A percentile compares a stretch with the other conserved stretches of the same genome.
These are phyloP conservation scores for Cephalotrichum gorgonifer DNA, from an alignment of 2,329 filamentous ascomycete genomes.

Conservation along the genomic window DNA sequence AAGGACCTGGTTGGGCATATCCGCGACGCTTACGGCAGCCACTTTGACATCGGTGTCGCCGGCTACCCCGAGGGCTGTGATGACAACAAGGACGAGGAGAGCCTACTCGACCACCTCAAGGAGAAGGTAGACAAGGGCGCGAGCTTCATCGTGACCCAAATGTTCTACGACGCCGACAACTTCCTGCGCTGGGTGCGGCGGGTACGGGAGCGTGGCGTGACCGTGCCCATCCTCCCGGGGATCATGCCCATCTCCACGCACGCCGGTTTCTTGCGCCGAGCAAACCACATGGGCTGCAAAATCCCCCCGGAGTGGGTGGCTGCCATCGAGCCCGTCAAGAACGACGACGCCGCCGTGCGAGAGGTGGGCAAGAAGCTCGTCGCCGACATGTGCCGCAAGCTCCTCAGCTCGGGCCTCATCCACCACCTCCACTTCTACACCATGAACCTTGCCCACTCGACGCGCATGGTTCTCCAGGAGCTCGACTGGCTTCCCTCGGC, in stretches of 20 bases:
- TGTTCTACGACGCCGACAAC: conserved; percentile 98
- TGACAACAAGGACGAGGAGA: conserved; percentile 79
- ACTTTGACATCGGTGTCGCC: conserved; percentile 96
- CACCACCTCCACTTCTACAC: conserved; percentile 92
- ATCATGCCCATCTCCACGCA: conserved; percentile 91
- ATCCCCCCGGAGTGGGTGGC: conserved; percentile 75
- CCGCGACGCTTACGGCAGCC: conserved; percentile 52
- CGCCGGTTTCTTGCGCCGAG: conserved; percentile 80
- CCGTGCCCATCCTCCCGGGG: conserved; percentile 71
- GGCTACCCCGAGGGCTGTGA: conserved; percentile 95
- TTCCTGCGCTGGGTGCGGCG: conserved; percentile 86
- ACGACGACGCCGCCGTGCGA: conserved; percentile 86
- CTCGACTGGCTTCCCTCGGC: conserved; percentile 69
- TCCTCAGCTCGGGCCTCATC: conserved; percentile 71
- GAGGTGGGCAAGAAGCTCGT: conserved; percentile 82
- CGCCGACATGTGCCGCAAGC: conserved; percentile 78
- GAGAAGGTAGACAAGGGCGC: conserved; percentile 94
- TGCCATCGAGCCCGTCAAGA: conserved; percentile 84
- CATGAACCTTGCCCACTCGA: conserved; percentile 95
- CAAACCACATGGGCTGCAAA: conserved; percentile 81
- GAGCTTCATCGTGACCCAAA: conserved; percentile 93
- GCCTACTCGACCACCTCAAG: conserved; percentile 84
- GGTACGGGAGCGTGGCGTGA: conserved; percentile 77
- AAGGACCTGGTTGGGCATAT: conserved; percentile 85
- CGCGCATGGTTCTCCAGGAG: conserved; percentile 87